These are phyloP conservation scores for Candida fluviatilis DNA, from an alignment of 805 yeast genomes.

Conservation along the genomic window DNA sequence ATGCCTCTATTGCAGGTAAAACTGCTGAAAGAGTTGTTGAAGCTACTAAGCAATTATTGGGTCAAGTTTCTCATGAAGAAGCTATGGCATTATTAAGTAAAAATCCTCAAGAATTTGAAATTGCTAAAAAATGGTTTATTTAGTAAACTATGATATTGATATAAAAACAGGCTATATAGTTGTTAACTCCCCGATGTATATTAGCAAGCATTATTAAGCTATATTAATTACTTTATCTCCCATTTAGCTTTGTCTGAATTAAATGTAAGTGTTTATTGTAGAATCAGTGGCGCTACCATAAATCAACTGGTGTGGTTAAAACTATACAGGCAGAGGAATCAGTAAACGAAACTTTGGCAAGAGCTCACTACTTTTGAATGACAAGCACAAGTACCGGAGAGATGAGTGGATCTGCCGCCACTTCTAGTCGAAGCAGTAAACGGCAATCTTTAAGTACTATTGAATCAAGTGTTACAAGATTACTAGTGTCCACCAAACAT, in stretches of 20 bases:
- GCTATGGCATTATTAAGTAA: conserved; percentile 61
- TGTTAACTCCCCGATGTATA: neutral
- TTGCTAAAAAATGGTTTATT: conserved; percentile 56
- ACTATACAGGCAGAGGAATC: too few species aligned
- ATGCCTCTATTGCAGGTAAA: conserved; percentile 62
- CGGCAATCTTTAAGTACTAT: conserved; percentile 44
- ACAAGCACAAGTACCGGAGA: neutral
- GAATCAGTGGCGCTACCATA: neutral
- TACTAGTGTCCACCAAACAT: conserved; percentile 85
- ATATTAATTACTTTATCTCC: neutral
- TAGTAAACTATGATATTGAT: too few species aligned
- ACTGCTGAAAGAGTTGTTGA: conserved; percentile 63
- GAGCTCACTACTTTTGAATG: neutral
- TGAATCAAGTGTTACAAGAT: conserved; percentile 72
- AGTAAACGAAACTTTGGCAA: too few species aligned
- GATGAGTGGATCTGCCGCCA: neutral
- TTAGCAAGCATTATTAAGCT: neutral
- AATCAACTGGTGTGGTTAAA: too few species aligned
- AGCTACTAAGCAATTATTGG: conserved; percentile 60
- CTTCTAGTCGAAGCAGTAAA: conserved; percentile 7
- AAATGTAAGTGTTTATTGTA: neutral
- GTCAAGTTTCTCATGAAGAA: conserved; percentile 62
- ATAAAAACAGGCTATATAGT: too few species aligned
- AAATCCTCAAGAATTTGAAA: conserved; percentile 52
- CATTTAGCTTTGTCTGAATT: neutral